Base-by-base conservation (phyloP, 352 stramenopile genomes). In the Pythium diclinum region DNA sequence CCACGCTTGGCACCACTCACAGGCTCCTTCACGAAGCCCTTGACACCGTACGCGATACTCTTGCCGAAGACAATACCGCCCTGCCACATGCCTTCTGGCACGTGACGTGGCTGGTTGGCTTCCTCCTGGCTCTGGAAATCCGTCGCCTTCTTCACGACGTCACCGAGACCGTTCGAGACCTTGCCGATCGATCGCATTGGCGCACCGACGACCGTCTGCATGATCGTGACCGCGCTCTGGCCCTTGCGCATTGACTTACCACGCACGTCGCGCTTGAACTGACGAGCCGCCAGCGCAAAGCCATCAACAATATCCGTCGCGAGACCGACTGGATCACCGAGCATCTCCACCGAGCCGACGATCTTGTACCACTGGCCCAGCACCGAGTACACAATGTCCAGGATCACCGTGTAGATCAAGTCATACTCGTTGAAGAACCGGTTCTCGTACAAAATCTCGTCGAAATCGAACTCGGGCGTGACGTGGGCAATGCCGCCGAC, bases 291-390 rank as follows among this genome's bases (percentile, higher is more conserved):
- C 13, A 94, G 53, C 28, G 85, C 84, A 67, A 95, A 94, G 11
- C 87, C 87, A 63, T 95, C 84, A 9, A 91, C 82, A 77, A 94
- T 91, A 72, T 95, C 87, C 0, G 82, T 92, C 9, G 87, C 81
- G 16, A 95, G 79, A 0, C 87, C 87, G 32, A 95, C 78, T 7
- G 87, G 87, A 63, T 95, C 87, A 16, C 87, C 87, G 13, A 95
- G 68, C 63, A 95, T 69, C 65, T 95, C 87, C 2, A 95, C 82
- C 62, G 83, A 92, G 36, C 87, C 87, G 21, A 95, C 87, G 28
- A 95, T 91, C 65, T 93, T 94, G 72, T 95, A 95, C 87, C 87
- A 95, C 65, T 95, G 87, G 0, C 84, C 75, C 25, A 95, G 65
- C 9, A 94, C 83, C 5, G 76, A 82, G 57, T 83, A 72, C 14